A percentile compares a stretch with the other conserved stretches of the same genome.
Evolutionary conservation across 192 early-diverging fungal species (phyloP).

Genomic region (Backusella psychrophila): DNA sequence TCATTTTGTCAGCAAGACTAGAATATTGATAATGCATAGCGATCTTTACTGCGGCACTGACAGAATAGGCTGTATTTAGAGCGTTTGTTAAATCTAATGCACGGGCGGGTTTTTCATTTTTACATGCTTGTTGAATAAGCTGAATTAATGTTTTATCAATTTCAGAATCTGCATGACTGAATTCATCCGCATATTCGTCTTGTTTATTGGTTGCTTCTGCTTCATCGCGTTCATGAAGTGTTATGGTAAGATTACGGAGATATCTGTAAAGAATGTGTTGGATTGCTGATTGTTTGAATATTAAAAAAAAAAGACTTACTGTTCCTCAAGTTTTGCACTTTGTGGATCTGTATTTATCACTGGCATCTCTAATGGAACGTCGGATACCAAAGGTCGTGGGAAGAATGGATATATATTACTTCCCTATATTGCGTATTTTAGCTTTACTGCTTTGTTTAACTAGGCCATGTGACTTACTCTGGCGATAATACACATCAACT

Average conservation of each 20-base stretch:
- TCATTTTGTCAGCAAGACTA: slow-evolving; percentile 78
- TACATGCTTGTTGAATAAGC: slow-evolving; percentile 80
- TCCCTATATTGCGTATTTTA: slow-evolving; percentile 30
- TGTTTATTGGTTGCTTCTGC: slow-evolving; percentile 38
- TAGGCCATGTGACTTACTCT: slow-evolving; percentile 43
- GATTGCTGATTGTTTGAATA: not conserved
- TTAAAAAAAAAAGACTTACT: slow-evolving; percentile 25
- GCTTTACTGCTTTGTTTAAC: not conserved
- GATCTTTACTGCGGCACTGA: slow-evolving; percentile 86
- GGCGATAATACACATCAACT: slow-evolving; percentile 73
- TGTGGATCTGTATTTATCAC: slow-evolving; percentile 52
- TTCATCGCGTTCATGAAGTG: slow-evolving; percentile 58
- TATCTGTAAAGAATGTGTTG: slow-evolving; percentile 17
- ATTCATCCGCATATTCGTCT: slow-evolving; percentile 31
- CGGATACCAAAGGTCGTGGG: slow-evolving; percentile 68
- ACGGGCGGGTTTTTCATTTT: slow-evolving; percentile 69
- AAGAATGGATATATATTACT: slow-evolving; percentile 58
- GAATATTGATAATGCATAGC: slow-evolving; percentile 65
- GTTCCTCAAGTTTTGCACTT: slow-evolving; percentile 37
- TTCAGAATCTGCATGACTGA: slow-evolving; percentile 57
- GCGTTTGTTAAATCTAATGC: slow-evolving; percentile 75
- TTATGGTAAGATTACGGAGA: slow-evolving; percentile 51
- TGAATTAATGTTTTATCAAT: slow-evolving; percentile 80
- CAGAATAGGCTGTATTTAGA: slow-evolving; percentile 58
- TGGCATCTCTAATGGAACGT: slow-evolving; percentile 67